phyloP scores from a whole-genome alignment of 1,139 yeast species.

The Candida pseudocylindracea region DNA sequence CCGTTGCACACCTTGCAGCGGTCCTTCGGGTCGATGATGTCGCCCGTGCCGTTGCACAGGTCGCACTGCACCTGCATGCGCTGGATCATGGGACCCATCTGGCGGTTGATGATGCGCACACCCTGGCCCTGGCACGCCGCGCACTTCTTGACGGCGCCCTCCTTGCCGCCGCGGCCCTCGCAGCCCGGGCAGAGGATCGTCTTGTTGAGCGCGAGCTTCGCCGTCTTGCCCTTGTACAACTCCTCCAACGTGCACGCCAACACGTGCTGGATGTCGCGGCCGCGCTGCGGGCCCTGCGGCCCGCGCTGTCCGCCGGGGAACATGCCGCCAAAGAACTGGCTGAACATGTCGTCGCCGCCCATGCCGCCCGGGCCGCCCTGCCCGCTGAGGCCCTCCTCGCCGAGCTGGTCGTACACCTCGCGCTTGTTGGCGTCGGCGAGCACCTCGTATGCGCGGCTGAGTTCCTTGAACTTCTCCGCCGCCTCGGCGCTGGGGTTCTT shows the following conservation, averaged over 20 bases:
- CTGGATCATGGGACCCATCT: slow-evolving; percentile 99
- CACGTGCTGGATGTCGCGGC: slow-evolving; percentile 82
- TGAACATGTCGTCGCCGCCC: slow-evolving; percentile 75
- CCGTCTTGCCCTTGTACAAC: slow-evolving; percentile 81
- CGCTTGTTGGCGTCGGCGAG: slow-evolving; percentile 78
- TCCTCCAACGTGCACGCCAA: slow-evolving; percentile 78
- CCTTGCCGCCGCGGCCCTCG: slow-evolving; percentile 94
- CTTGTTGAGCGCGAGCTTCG: slow-evolving; percentile 85
- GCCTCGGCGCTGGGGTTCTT: slow-evolving; percentile 68
- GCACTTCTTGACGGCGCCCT: slow-evolving; percentile 79
- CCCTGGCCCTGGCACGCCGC: slow-evolving; percentile 76
- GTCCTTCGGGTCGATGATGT: slow-evolving; percentile 69
- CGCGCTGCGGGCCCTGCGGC: slow-evolving; percentile 72
- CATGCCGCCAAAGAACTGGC: slow-evolving; percentile 78
- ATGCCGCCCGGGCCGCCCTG: slow-evolving; percentile 50
- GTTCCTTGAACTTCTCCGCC: slow-evolving; percentile 88
- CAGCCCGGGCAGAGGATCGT: slow-evolving; percentile 75
- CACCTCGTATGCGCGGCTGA: slow-evolving; percentile 78
- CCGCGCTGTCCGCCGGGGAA: slow-evolving; percentile 22
- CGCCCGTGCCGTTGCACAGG: slow-evolving; percentile 83
- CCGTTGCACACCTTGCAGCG: slow-evolving; percentile 79
- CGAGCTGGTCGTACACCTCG: slow-evolving; percentile 71
- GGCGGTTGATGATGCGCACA: slow-evolving; percentile 81
- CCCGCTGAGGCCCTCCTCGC: slow-evolving; percentile 77
- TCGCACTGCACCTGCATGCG: slow-evolving; percentile 94